A percentile compares a stretch with the other conserved stretches of the same genome.
Conservation (phyloP, 2,329 filamentous ascomycete species). For the Colletotrichum destructivum region DNA sequence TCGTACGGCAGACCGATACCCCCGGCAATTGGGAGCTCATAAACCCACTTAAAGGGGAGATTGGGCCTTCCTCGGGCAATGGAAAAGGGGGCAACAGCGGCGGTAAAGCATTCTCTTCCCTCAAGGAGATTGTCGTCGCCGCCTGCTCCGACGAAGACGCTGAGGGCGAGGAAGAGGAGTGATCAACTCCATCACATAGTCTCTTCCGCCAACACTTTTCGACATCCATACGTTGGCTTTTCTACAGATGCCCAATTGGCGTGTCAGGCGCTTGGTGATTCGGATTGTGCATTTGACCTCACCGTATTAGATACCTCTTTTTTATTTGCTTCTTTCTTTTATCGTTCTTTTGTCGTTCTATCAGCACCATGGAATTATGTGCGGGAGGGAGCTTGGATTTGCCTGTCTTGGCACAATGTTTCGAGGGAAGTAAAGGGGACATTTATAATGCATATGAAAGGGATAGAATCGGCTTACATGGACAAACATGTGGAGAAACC, state of each 20-base stretch:
- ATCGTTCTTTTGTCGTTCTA: not conserved
- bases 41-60: constrained; percentile 47
- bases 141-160: constrained; percentile 39
- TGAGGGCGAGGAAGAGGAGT: constrained; percentile 42
- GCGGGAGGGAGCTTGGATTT: not conserved
- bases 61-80: constrained; percentile 40
- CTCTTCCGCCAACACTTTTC: not conserved
- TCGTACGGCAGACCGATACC: constrained; percentile 49
- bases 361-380: constrained; percentile 1
- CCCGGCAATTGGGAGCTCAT: constrained; percentile 53
- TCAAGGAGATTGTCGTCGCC: constrained; percentile 30
- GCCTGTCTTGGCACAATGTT: not conserved
- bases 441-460: not conserved
- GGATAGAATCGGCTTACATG: constrained; percentile 3
- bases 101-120: constrained; percentile 12
- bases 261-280: constrained; percentile 13
- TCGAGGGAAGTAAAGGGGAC: not conserved
- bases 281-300: not conserved
- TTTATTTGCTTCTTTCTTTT: not conserved
- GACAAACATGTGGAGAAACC: not conserved
- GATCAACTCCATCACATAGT: not conserved
- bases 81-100: constrained; percentile 34
- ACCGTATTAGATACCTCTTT: constrained; percentile 20
- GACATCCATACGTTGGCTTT: not conserved
- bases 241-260: not conserved